These are phyloP conservation scores for Rhododendron kiyosumense DNA, from an alignment of 148 eudicot genomes.

Conservation along the genomic window DNA sequence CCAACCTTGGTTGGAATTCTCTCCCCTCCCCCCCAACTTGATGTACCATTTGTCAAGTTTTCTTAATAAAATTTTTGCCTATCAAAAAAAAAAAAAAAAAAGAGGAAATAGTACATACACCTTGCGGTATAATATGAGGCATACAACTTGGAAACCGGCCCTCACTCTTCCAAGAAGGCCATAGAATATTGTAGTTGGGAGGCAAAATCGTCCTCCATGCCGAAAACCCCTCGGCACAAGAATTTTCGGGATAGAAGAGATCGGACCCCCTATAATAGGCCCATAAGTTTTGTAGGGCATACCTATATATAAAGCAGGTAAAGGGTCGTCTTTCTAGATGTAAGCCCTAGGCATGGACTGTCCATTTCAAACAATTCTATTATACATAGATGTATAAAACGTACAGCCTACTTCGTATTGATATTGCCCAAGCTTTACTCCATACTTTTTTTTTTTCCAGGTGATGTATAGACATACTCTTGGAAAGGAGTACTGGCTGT, in stretches of 20 bases:
- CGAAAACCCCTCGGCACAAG: no score
- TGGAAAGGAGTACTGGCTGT: neutral
- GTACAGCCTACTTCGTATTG: slow-evolving; percentile 22
- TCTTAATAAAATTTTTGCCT: no score
- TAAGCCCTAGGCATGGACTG: neutral
- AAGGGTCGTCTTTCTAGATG: slow-evolving; percentile 9
- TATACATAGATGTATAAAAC: neutral
- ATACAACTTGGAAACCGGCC: no score
- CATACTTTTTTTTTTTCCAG: slow-evolving; percentile 14
- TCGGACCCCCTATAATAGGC: no score
- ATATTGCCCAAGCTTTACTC: slow-evolving; percentile 46
- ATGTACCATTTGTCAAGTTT: no score
- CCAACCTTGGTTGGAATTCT: no score
- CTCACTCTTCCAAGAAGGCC: neutral
- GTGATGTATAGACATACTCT: neutral
- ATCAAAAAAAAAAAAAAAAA: no score
- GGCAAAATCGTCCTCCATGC: no score
- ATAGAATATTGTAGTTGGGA: neutral
- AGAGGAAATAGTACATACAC: neutral
- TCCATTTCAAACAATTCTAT: neutral
- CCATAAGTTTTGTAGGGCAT: no score
- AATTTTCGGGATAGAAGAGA: no score
- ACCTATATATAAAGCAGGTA: slow-evolving; percentile 7
- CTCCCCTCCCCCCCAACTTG: no score
- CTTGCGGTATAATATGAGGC: neutral